phyloP scores from a whole-genome alignment of 345 rosid genomes.

The Aquilaria malaccensis region DNA sequence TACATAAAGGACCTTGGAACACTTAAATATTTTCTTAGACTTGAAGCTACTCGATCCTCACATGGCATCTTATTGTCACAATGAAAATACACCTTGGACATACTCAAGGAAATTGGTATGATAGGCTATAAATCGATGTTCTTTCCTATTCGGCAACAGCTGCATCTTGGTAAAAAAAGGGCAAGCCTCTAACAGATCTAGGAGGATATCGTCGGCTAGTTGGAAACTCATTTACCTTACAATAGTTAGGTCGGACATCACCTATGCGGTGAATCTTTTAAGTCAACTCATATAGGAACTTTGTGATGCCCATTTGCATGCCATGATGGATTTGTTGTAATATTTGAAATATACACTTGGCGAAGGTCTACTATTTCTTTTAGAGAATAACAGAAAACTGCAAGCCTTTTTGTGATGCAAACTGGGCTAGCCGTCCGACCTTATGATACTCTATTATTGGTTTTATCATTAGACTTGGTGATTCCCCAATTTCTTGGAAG shows the following conservation, averaged over 20 bases:
- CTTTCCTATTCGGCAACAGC: background rate
- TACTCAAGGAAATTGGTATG: background rate
- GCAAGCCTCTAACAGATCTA: background rate
- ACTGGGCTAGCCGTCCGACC: background rate
- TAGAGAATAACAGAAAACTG: background rate
- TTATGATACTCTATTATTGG: background rate
- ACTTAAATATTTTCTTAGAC: too few species aligned
- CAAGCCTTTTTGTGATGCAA: background rate
- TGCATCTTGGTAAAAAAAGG: background rate
- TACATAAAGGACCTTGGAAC: too few species aligned
- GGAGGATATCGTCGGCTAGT: background rate
- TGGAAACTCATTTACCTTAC: background rate
- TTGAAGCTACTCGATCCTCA: too few species aligned
- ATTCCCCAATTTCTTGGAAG: background rate
- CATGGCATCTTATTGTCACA: background rate
- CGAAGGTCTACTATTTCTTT: background rate
- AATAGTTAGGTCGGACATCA: background rate
- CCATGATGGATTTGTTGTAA: background rate
- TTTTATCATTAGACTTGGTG: background rate
- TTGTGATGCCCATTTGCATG: background rate
- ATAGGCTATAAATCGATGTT: background rate
- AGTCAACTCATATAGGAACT: constrained; percentile 4
- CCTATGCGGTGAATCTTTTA: background rate
- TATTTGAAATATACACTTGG: background rate
- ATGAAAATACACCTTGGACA: constrained; percentile 9